Evolutionary conservation across 306 rosid genomes (phyloP).

Genomic region (Corylus americana): DNA sequence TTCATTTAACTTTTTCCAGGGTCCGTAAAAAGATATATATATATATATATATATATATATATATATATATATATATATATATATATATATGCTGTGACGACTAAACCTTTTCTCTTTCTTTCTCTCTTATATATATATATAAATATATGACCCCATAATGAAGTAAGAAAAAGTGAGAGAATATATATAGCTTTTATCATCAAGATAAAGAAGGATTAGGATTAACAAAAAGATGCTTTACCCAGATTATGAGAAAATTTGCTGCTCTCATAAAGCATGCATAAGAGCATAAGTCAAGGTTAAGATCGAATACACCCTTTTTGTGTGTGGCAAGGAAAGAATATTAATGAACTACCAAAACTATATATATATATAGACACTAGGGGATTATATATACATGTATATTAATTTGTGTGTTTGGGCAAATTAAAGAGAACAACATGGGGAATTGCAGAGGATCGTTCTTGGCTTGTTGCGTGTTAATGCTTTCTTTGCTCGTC

Average conservation of each 20-base stretch:
- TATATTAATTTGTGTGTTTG: slow-evolving; percentile 4
- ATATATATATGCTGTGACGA: no score
- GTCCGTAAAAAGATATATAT: no score
- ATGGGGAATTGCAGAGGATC: slow-evolving; percentile 15
- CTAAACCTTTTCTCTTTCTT: no score
- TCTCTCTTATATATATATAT: not conserved
- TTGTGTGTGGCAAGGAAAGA: slow-evolving; percentile 46
- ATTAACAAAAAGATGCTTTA: slow-evolving; percentile 41
- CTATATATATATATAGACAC: not conserved
- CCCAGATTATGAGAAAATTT: slow-evolving; percentile 27
- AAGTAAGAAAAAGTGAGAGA: slow-evolving; percentile 16
- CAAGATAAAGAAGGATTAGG: slow-evolving; percentile 8
- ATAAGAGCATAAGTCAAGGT: slow-evolving; percentile 36
- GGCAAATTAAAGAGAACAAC: slow-evolving; percentile 1
- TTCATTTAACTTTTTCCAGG: no score
- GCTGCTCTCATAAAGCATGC: not conserved
- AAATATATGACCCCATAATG: not conserved
- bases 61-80: no score
- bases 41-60: no score
- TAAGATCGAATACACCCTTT: slow-evolving; percentile 49
- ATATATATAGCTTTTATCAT: slow-evolving; percentile 29
- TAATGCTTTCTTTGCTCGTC: slow-evolving; percentile 37
- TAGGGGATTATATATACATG: not conserved
- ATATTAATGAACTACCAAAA: slow-evolving; percentile 27
- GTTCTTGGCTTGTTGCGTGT: slow-evolving; percentile 26